Evolutionary conservation across 1,139 yeast species (phyloP), one percentile per base, ranked within the genome.

Genomic region (Insectozyma bohioensis): DNA sequence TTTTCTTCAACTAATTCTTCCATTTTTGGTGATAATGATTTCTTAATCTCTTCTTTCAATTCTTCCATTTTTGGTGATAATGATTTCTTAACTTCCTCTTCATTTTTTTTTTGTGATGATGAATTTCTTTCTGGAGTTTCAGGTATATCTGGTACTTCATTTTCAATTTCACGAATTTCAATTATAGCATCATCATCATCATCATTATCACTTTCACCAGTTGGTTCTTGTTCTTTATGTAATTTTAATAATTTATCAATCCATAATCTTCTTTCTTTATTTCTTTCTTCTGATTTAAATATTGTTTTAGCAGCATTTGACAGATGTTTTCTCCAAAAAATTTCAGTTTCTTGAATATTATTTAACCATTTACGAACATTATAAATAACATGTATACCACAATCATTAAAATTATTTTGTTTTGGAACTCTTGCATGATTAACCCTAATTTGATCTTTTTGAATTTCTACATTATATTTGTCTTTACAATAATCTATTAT

Each of bases 331-430:
- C 61, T 57, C 86, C 88, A 80, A 9, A 75, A 47, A 21, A 56
- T 52, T 24, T 79, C 67, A 38, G 85, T 77, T 26, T 52, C 63
- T 0, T 52, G 52, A 0, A 81, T 78, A 30, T 72, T 58, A 22
- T 64, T 59, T 31, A 86, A 63, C 63, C 90, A 84, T 46, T 73
- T 75, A 40, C 75, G 72, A 10, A 85, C 75, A 49, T 86, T 92
- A 48, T 83, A 83, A 16, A 94, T 81, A 4, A 92, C 85, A 60
- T 86, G 97, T 14, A 94, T 78, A 1, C 99, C 99, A 61, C 99
- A 94, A 54, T 94, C 98, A 51, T 90, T 86, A 58, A 81, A 80
- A 53, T 94, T 94, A 31, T 80, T 79, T 52, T 94, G 99, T 41
- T 74, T 79, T 0, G 97, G 96, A 0, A 88, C 95, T 18, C 63